Base-by-base conservation (phyloP, 768 basidiomycete genomes). In the Omphalotus guepiniiformis region DNA sequence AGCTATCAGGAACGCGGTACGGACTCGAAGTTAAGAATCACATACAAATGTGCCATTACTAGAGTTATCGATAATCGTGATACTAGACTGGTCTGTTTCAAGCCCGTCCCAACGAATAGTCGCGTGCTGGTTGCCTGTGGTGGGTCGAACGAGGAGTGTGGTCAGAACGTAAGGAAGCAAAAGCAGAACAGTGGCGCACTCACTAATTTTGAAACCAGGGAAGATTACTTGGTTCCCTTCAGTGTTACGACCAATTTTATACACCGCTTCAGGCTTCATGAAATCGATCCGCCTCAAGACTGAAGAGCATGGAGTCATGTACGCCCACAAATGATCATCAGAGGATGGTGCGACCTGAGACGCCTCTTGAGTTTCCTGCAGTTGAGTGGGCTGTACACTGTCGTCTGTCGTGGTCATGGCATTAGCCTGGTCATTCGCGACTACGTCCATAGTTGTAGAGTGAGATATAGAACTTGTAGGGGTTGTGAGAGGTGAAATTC, bases 21-120 rank as follows among this genome's bases (percentile, higher is more conserved):
- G 36, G 42, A 23, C 26, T 25, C 4, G 21, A 39, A n/a, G n/a
- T 9, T n/a, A 46, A 13, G 28, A 41, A 26, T 27, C 3, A 66
- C 79, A 61, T 60, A 81, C 82, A 61, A 74, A 88, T 9, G 88
- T 88, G 2, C 88, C 88, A 54, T 89, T 90, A 50, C 80, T 85
- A 27, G 82, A 85, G 35, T 64, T 53, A 63, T 88, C 85, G 3
- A 60, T 60, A 9, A 86, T 73, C 15, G 64, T 65, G 9, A 85
- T 70, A 9, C 67, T 67, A 0, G 75, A 65, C 27, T 57, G 56
- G n/a, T 56, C 51, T 21, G 60, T 58, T 26, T 76, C 71, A 12
- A 62, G 60, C 4, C 79, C 80, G 55, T 85, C 77, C 84, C 83
- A 86, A 6, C 60, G 60, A 35, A 88, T 73, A 18, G 58, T 58